Percentiles rank a stretch among this genome's conserved stretches.
Evolutionary conservation across 2,329 filamentous ascomycete genomes (phyloP).

Genomic region (Beauveria rudraprayagi): DNA sequence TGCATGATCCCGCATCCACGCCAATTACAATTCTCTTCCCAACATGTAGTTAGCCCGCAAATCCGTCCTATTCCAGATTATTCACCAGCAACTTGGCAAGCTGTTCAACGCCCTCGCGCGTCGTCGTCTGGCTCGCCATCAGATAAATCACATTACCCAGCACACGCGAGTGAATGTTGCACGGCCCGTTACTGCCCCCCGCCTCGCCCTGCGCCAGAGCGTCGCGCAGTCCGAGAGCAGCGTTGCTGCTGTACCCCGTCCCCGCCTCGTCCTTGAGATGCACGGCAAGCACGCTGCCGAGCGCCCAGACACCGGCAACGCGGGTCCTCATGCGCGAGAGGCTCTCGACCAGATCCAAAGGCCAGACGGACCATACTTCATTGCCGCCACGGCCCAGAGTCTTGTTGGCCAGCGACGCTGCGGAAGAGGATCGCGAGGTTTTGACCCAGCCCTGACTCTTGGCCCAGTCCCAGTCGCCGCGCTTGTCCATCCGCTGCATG

Average conservation of each 20-base stretch:
- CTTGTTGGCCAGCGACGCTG: background rate
- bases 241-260: constrained; percentile 39
- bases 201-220: constrained; percentile 22
- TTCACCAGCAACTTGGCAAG: constrained; percentile 15
- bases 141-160: constrained; percentile 52
- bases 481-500: constrained; percentile 50
- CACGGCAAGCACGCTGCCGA: constrained; percentile 69
- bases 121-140: constrained; percentile 45
- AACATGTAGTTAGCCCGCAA: too few relatives aligned
- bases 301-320: constrained; percentile 60
- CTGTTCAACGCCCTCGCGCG: constrained; percentile 20
- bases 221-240: constrained; percentile 35
- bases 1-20: background rate
- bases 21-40: background rate
- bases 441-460: constrained; percentile 37
- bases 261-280: constrained; percentile 35
- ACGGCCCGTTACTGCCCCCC: constrained; percentile 24
- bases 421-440: background rate
- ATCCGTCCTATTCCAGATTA: background rate
- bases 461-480: constrained; percentile 49
- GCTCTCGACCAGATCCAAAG: constrained; percentile 45
- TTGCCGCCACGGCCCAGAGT: background rate
- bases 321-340: constrained; percentile 45
- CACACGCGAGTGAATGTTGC: constrained; percentile 47
- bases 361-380: constrained; percentile 63